A percentile compares a stretch with the other conserved stretches of the same genome.
Evolutionary conservation across 371 early-diverging fungal genomes (phyloP).

Genomic region (Mucor irregularis): DNA sequence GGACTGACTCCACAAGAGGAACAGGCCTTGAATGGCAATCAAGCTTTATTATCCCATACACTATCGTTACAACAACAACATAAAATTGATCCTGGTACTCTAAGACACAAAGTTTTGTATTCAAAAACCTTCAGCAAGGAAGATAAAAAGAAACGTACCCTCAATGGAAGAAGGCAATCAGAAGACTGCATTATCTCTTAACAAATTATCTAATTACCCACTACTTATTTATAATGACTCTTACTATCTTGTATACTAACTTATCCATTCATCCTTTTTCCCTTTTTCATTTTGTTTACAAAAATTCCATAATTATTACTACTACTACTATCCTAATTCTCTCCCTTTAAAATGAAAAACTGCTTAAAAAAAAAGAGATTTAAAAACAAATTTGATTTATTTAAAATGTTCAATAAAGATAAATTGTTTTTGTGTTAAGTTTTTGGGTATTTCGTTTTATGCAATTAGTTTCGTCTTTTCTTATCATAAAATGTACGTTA

Average conservation of each 20-base stretch:
- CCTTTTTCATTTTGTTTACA: not conserved
- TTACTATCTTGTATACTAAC: not conserved
- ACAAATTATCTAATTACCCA: not conserved
- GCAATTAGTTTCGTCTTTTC: not conserved
- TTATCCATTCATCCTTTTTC: not conserved
- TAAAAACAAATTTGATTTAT: not conserved
- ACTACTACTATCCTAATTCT: not conserved
- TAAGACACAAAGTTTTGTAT: slow-evolving; percentile 12
- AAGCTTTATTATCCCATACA: slow-evolving; percentile 41
- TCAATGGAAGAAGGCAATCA: slow-evolving; percentile 21
- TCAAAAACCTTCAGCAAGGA: slow-evolving; percentile 7
- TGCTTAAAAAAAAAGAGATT: not conserved
- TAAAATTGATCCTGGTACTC: slow-evolving; percentile 11
- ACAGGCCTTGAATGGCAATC: slow-evolving; percentile 37
- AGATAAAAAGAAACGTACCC: slow-evolving; percentile 16
- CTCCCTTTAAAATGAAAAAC: not conserved
- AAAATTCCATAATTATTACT: not conserved
- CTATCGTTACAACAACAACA: slow-evolving; percentile 31
- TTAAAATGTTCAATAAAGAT: not conserved
- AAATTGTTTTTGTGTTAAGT: too few relatives aligned
- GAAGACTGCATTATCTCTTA: slow-evolving; percentile 28
- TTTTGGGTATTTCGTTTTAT: not conserved
- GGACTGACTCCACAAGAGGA: slow-evolving; percentile 47
- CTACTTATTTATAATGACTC: not conserved
- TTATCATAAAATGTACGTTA: not conserved